Base-by-base conservation (phyloP, 108 stramenopile genomes). In the Mayamaea pseudoterrestris region DNA sequence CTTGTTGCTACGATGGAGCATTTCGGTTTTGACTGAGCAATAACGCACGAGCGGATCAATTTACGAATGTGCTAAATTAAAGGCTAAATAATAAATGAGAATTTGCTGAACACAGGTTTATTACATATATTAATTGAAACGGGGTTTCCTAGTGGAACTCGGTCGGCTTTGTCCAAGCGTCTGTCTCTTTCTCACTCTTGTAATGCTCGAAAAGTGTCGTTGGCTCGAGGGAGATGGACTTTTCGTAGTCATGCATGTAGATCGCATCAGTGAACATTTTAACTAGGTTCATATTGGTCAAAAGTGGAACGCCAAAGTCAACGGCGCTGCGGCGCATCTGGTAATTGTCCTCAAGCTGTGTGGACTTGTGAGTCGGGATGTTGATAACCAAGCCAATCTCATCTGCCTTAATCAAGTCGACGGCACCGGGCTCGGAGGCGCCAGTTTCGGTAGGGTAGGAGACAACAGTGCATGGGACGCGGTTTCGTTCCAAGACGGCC, bases 311-410 rank as follows among this genome's bases (percentile, higher is more conserved):
- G 60, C 92, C 92, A 60, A 93, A 97, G 57, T 99, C 98, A 32
- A 92, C 81, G 17, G 94, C 93, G 41, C 88, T 80, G 51, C 98
- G 69, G 40, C 98, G 87, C 73, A 97, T 90, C 28, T 66, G 50
- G 75, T 78, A 99, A 68, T 92, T 90, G 65, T 90, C 88, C 46
- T 86, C 87, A 30, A 93, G 35, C 25, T 78, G 69, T 47, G 71
- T 84, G 21, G 76, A 83, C 46, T 86, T 66, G 55, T 87, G 63
- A 13, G 92, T 83, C 29, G 93, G 95, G 41, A 99, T 71, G 63
- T 95, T 97, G 54, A 99, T 84, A 27, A 93, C 93, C 49, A 99
- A 59, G 68, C 90, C 83, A 14, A 97, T 74, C 22, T 83, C 58
- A 45, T 74, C 78, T 30, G 66, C 63, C 30, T 73, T 67, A 57